Evolutionary conservation across 768 basidiomycete species (phyloP).

Genomic region (Chlorophyllum brunneum): DNA sequence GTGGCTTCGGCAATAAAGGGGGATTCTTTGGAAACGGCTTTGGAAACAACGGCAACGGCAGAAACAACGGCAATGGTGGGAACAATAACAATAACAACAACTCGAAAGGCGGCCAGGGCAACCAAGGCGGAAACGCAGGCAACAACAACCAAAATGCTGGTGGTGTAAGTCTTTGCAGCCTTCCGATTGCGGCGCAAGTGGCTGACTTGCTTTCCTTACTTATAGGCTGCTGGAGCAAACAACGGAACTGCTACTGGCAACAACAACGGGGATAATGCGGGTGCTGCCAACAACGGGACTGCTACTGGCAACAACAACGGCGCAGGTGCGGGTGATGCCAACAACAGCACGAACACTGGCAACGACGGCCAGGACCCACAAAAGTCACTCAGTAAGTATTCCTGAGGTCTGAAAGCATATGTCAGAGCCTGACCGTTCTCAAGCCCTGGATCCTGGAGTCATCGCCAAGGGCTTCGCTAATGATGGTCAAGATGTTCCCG

Average conservation of each 20-base stretch:
- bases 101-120: conserved; percentile 2
- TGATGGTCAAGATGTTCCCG: conserved; percentile 41
- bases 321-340: conserved; percentile 13
- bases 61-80: conserved; percentile 10
- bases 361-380: conserved; percentile 36
- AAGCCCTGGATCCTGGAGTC: conserved; percentile 39
- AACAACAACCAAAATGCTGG: conserved; percentile 12
- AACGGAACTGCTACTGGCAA: conserved; percentile 10
- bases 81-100: conserved; percentile 11
- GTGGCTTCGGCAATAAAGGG: background rate
- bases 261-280: conserved; percentile 6
- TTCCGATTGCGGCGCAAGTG: background rate
- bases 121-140: conserved; percentile 4
- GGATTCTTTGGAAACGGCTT: conserved; percentile 12
- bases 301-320: conserved; percentile 13
- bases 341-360: conserved; percentile 20
- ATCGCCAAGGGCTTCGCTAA: conserved; percentile 54
- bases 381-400: conserved; percentile 32
- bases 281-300: conserved; percentile 9
- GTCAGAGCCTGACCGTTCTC: background rate
- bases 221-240: conserved; percentile 1
- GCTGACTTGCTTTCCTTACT: background rate
- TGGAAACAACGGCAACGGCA: conserved; percentile 11
- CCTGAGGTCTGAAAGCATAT: background rate
- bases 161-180: conserved; percentile 4